Base-by-base conservation (phyloP, 345 rosid species). In the Theobroma cacao region DNA sequence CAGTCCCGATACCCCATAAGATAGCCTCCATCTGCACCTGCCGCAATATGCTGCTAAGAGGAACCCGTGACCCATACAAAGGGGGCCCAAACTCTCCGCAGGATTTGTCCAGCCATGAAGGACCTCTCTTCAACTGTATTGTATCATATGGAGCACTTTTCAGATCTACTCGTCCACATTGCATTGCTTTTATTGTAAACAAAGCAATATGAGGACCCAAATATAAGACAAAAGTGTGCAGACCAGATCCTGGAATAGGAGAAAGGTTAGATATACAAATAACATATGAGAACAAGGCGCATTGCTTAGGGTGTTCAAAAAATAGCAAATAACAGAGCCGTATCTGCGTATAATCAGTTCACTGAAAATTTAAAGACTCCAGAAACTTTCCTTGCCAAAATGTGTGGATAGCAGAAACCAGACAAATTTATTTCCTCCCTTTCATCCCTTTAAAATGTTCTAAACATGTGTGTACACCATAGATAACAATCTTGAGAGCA, bases 1-100 rank as follows among this genome's bases (percentile, higher is more conserved):
- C 98, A 30, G 99, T 97, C 79, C 99, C 99, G 69, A 97, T 20
- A 43, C 99, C 99, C 99, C 99, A 97, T 61, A 97, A 79, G 77
- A 93, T 75, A 55, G 96, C 98, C 84, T 97, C 99, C 33, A 94
- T 1, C 77, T 97, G 98, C 52, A 97, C 89, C 85, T 97, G 93
- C 0, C 88, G 90, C 86, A 92, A 79, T 82, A 92, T 85, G 90
- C 97, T 94, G 77, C 92, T 83, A 66, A 96, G 89, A 1, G 99
- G 99, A 66, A 96, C 92, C 83, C 93, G 89, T 31, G 89, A 82
- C 2, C 97, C 97, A 56, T 91, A 90, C 65, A 93, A 76, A 7
- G 98, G 93, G 18, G 92, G 92, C 31, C 99, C 98, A 79, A 94
- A 94, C 76, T 90, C 98, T 58, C 78, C 71, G 67, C 99, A 97